Evolutionary conservation across 2,329 filamentous ascomycete genomes (phyloP).

Genomic region (Fusarium cicatricum): DNA sequence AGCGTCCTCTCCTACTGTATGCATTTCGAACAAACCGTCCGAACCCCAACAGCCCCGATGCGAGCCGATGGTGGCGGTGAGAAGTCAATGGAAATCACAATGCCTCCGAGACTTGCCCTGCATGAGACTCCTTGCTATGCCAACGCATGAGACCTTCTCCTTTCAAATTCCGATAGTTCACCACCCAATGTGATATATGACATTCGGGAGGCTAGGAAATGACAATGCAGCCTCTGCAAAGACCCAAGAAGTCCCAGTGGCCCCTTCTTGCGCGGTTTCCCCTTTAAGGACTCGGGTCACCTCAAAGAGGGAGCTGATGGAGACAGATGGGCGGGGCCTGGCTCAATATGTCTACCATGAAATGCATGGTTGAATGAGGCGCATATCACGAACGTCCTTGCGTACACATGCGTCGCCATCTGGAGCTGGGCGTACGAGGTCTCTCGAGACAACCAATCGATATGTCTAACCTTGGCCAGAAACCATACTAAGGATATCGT

Average conservation of each 20-base stretch:
- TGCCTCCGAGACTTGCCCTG: not conserved
- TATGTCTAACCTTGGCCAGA: constrained; percentile 21
- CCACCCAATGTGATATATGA: constrained; percentile 1
- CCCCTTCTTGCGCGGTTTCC: not conserved
- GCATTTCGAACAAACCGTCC: no score
- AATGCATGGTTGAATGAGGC: not conserved
- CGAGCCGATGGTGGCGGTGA: no score
- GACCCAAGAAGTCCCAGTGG: not conserved
- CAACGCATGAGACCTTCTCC: constrained; percentile 6
- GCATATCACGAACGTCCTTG: constrained; percentile 1
- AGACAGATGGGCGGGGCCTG: not conserved
- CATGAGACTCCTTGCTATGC: constrained; percentile 3
- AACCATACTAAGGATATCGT: constrained; percentile 9
- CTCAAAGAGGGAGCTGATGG: not conserved
- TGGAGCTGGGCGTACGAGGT: constrained; percentile 1
- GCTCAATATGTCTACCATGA: not conserved
- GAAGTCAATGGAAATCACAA: no score
- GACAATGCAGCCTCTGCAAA: no score
- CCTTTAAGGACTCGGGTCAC: not conserved
- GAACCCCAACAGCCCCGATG: no score
- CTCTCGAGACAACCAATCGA: constrained; percentile 13
- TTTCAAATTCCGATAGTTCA: constrained; percentile 3
- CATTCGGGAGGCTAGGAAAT: not conserved
- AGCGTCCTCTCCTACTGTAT: no score
- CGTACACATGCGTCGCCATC: constrained; percentile 13